These are phyloP conservation scores for Penicillium sp. DNA, from an alignment of 2,329 filamentous ascomycete species.

Conservation along the genomic window DNA sequence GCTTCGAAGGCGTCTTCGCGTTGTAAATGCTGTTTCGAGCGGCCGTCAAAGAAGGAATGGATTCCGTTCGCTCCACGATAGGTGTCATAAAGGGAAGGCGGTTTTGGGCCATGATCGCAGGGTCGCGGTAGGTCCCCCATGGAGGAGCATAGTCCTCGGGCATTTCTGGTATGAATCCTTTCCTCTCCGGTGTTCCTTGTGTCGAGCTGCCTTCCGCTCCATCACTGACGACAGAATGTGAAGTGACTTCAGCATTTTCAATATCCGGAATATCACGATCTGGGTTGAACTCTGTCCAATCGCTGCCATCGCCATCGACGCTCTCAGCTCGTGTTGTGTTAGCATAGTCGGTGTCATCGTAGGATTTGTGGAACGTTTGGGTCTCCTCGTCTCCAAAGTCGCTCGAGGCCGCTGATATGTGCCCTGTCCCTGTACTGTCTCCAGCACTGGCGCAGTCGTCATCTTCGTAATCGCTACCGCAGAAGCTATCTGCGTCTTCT, in stretches of 20 bases:
- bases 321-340: slow-evolving; percentile 53
- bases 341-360: slow-evolving; percentile 47
- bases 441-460: slow-evolving; percentile 80
- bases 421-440: slow-evolving; percentile 79
- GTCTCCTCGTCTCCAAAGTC: slow-evolving; percentile 64
- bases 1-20: slow-evolving; percentile 76
- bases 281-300: slow-evolving; percentile 85
- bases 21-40: slow-evolving; percentile 59
- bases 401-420: slow-evolving; percentile 62
- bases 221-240: slow-evolving; percentile 24
- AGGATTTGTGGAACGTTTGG: slow-evolving; percentile 37
- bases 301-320: slow-evolving; percentile 56
- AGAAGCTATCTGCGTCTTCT: slow-evolving; percentile 63
- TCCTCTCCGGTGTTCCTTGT: slow-evolving; percentile 40
- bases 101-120: slow-evolving; percentile 78
- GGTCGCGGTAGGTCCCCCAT: slow-evolving; percentile 76
- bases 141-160: slow-evolving; percentile 85
- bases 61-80: slow-evolving; percentile 93
- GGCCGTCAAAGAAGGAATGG: slow-evolving; percentile 63
- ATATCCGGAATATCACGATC: slow-evolving; percentile 66
- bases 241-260: slow-evolving; percentile 20
- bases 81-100: slow-evolving; percentile 97
- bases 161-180: slow-evolving; percentile 61
- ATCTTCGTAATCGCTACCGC: slow-evolving; percentile 63
- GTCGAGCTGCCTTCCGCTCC: slow-evolving; percentile 34